Conservation (phyloP, 306 rosid species). For the Oemleria cerasiformis region DNA sequence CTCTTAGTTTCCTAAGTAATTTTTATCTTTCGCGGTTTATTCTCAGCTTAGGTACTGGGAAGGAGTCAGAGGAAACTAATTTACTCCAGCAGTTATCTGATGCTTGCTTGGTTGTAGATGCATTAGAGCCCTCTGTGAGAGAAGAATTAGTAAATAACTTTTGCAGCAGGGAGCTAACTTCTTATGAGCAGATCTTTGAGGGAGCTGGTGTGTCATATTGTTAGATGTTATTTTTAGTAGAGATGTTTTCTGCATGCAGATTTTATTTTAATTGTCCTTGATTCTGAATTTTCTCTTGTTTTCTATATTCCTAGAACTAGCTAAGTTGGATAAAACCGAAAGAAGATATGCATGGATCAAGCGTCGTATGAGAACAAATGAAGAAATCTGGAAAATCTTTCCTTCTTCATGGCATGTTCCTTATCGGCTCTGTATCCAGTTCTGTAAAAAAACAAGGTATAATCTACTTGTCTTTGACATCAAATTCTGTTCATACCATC, state of each 20-base stretch:
- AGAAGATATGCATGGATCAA: slow-evolving; percentile 99
- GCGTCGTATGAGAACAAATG: slow-evolving; percentile 96
- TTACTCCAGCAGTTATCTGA: slow-evolving; percentile 90
- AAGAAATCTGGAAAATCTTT: slow-evolving; percentile 94
- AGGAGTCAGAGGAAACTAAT: slow-evolving; percentile 91
- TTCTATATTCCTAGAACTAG: slow-evolving; percentile 56
- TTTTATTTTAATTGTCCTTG: slow-evolving; percentile 16
- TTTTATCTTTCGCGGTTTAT: slow-evolving; percentile 33
- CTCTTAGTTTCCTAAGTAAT: slow-evolving; percentile 5
- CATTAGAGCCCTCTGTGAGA: slow-evolving; percentile 95
- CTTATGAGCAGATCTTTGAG: slow-evolving; percentile 97
- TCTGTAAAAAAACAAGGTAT: slow-evolving; percentile 95
- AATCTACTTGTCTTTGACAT: slow-evolving; percentile 19
- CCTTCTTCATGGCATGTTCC: slow-evolving; percentile 97
- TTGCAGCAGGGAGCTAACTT: slow-evolving; percentile 92
- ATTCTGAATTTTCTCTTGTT: slow-evolving; percentile 21
- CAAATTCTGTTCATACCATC: not conserved
- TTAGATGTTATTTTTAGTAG: slow-evolving; percentile 17
- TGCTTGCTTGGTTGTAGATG: slow-evolving; percentile 97
- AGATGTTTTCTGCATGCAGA: slow-evolving; percentile 16
- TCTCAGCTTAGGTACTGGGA: slow-evolving; percentile 99
- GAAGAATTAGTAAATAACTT: slow-evolving; percentile 96
- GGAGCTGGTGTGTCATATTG: slow-evolving; percentile 78
- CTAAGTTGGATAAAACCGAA: slow-evolving; percentile 95
- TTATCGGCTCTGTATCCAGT: slow-evolving; percentile 88